phyloP scores from a whole-genome alignment of 805 yeast species.

The Ogataea trehaloabstinens region DNA sequence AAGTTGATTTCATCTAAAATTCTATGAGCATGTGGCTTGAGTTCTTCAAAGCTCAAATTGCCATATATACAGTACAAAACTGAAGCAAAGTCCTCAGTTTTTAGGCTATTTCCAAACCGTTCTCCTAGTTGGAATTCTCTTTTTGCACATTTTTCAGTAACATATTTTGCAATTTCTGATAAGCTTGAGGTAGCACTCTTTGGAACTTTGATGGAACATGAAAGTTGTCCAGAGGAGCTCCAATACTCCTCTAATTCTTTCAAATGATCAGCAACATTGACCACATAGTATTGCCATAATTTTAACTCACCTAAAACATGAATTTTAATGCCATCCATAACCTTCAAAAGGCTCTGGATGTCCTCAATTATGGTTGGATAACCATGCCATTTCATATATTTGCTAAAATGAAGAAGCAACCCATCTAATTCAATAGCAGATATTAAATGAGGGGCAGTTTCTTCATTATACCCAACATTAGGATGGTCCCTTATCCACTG shows the following conservation, averaged over 20 bases:
- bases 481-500: conserved; percentile 83
- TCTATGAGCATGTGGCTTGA: conserved; percentile 41
- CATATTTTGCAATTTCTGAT: conserved; percentile 49
- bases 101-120: conserved; percentile 54
- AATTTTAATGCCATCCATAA: conserved; percentile 66
- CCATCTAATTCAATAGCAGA: conserved; percentile 84
- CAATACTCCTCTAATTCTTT: conserved; percentile 38
- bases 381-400: conserved; percentile 51
- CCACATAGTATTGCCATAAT: conserved; percentile 87
- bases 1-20: conserved; percentile 77
- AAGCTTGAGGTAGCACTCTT: conserved; percentile 39
- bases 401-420: conserved; percentile 64
- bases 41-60: conserved; percentile 28
- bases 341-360: conserved; percentile 51
- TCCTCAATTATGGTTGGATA: conserved; percentile 56
- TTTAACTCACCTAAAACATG: conserved; percentile 66
- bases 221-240: conserved; percentile 16
- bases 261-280: conserved; percentile 50
- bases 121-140: conserved; percentile 44
- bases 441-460: conserved; percentile 84
- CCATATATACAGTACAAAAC: conserved; percentile 43
- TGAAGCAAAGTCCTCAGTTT: conserved; percentile 48
- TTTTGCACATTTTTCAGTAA: conserved; percentile 39
- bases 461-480: conserved; percentile 81
- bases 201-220: conserved; percentile 41